Evolutionary conservation across 768 basidiomycete species (phyloP).

Genomic region (Panaeolus papilionaceus): DNA sequence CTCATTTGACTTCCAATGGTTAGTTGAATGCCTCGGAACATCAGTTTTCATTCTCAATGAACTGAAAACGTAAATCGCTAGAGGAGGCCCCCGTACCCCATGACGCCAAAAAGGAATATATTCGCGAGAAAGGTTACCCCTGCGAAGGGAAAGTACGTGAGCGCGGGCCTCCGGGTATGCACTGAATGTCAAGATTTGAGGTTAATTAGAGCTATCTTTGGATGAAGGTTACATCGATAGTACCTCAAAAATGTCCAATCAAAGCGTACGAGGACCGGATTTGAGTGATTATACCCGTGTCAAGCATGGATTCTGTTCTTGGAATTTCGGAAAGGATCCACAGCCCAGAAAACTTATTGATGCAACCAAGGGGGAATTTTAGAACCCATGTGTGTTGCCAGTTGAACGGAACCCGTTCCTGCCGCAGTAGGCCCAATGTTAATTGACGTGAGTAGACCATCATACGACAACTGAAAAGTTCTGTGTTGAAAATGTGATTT

Average conservation of each 20-base stretch:
- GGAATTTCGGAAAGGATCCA: not conserved
- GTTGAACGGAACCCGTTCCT: not conserved
- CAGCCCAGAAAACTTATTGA: not conserved
- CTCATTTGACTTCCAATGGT: constrained; percentile 7
- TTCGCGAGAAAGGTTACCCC: constrained; percentile 5
- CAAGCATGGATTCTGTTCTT: constrained; percentile 4
- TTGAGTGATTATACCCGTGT: not conserved
- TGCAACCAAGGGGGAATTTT: not conserved
- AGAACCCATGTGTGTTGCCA: not conserved
- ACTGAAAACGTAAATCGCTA: constrained; percentile 8
- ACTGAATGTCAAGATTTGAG: not conserved
- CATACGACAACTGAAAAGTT: not conserved
- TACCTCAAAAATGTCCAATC: not conserved
- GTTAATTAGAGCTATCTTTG: constrained; percentile 8
- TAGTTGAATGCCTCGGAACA: constrained; percentile 10
- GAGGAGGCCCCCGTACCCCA: not conserved
- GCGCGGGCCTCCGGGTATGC: not conserved
- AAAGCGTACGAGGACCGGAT: not conserved
- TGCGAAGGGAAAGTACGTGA: constrained; percentile 7
- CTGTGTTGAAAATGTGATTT: not conserved
- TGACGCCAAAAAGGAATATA: not conserved
- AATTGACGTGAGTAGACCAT: constrained; percentile 7
- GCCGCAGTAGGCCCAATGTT: constrained; percentile 6
- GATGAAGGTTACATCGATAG: not conserved
- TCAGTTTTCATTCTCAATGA: constrained; percentile 1